phyloP scores from a whole-genome alignment of 2,329 filamentous ascomycete species.

The Hymenoscyphus fructigenus region DNA sequence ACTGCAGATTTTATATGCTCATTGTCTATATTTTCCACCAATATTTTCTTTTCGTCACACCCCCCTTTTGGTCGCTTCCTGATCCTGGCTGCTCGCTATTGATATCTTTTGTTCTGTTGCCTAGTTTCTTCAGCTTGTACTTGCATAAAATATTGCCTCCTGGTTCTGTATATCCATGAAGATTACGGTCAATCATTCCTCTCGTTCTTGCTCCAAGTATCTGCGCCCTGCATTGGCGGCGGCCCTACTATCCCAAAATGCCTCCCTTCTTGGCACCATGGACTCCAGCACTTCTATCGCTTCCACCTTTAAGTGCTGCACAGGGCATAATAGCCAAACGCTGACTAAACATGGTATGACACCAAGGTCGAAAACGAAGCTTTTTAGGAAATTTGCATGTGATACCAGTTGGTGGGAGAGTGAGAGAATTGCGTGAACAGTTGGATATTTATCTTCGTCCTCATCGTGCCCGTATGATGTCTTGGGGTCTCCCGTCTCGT shows the following conservation, averaged over 20 bases:
- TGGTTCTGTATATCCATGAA: neutral
- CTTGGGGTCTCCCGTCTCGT: neutral
- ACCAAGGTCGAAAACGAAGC: constrained; percentile 29
- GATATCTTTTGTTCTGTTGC: neutral
- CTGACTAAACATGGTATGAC: constrained; percentile 23
- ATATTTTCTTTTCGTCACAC: neutral
- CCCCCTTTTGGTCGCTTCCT: neutral
- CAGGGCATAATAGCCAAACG: constrained; percentile 22
- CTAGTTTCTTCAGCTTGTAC: neutral
- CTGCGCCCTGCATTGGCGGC: constrained; percentile 12
- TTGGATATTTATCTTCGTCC: constrained; percentile 7
- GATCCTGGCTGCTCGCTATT: neutral
- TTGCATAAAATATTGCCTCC: neutral
- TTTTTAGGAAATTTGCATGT: constrained; percentile 12
- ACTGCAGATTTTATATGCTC: neutral
- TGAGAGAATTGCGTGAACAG: constrained; percentile 11
- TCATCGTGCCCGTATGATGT: neutral
- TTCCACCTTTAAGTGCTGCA: constrained; percentile 18
- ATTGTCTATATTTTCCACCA: neutral
- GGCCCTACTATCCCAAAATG: constrained; percentile 25
- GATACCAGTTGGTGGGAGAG: constrained; percentile 11
- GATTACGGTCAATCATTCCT: neutral
- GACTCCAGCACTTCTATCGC: constrained; percentile 24
- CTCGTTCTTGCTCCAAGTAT: constrained; percentile 12
- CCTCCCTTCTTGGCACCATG: constrained; percentile 26